Conservation (phyloP, 352 stramenopile species). For the Phytophthora cactorum region DNA sequence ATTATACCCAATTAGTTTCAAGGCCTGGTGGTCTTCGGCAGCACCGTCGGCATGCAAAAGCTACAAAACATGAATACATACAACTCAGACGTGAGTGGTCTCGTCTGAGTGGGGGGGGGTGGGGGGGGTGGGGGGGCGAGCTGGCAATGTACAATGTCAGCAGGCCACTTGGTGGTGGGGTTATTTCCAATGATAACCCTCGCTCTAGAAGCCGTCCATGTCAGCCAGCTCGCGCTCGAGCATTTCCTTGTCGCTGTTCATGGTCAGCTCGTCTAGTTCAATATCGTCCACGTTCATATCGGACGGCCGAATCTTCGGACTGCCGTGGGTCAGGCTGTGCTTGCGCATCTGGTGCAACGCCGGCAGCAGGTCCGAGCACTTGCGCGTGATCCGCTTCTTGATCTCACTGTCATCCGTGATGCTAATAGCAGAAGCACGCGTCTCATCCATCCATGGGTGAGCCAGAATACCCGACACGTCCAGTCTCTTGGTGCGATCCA, state of each 20-base stretch:
- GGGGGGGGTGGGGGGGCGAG: no score
- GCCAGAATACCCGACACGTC: slow-evolving; percentile 70
- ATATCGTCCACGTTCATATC: slow-evolving; percentile 79
- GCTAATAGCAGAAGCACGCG: slow-evolving; percentile 25
- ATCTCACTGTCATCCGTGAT: slow-evolving; percentile 40
- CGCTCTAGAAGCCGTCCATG: slow-evolving; percentile 51
- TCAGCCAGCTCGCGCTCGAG: slow-evolving; percentile 71
- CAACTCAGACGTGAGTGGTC: slow-evolving; percentile 7
- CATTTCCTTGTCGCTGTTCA: slow-evolving; percentile 67
- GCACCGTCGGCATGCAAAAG: slow-evolving; percentile 30
- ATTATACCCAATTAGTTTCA: slow-evolving; percentile 48
- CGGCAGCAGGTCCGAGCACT: slow-evolving; percentile 67
- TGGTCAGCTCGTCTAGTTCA: slow-evolving; percentile 57
- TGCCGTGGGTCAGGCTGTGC: slow-evolving; percentile 69
- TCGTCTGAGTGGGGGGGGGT: no score
- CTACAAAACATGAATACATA: slow-evolving; percentile 34
- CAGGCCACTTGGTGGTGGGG: background rate
- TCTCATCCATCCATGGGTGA: slow-evolving; percentile 85
- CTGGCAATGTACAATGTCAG: background rate
- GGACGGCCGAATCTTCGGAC: slow-evolving; percentile 71
- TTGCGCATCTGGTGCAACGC: slow-evolving; percentile 81
- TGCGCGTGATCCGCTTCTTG: slow-evolving; percentile 40
- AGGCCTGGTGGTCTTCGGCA: slow-evolving; percentile 20
- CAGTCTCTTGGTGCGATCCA: slow-evolving; percentile 83
- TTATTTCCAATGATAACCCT: slow-evolving; percentile 39